A percentile compares a stretch with the other conserved stretches of the same genome.
Conservation (phyloP, 108 stramenopile species). For the Skeletonema menzelii region DNA sequence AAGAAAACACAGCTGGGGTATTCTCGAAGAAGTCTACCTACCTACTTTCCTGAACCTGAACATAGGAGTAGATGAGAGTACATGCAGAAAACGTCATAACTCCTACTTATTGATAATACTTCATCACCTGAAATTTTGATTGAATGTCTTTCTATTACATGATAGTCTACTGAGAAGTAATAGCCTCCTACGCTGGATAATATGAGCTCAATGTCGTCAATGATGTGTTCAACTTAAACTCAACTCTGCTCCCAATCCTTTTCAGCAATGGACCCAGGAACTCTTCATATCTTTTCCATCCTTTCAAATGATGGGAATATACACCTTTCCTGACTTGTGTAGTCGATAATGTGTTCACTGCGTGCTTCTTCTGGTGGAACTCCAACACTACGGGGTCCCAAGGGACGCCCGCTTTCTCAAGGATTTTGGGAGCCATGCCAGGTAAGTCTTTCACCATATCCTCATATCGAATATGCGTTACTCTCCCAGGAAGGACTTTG, state of each 20-base stretch:
- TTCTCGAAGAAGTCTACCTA: too few species aligned
- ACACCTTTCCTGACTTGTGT: slow-evolving; percentile 83
- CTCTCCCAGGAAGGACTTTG: slow-evolving; percentile 73
- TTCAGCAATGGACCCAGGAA: slow-evolving; percentile 51
- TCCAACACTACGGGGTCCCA: slow-evolving; percentile 78
- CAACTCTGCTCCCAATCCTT: slow-evolving; percentile 50
- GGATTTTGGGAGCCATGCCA: slow-evolving; percentile 55
- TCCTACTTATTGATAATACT: too few species aligned
- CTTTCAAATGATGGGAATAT: slow-evolving; percentile 76
- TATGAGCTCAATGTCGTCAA: slow-evolving; percentile 17
- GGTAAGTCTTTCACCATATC: slow-evolving; percentile 82
- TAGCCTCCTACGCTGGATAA: background rate
- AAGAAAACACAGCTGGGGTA: too few species aligned
- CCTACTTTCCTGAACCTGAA: too few species aligned
- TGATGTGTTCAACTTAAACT: slow-evolving; percentile 56
- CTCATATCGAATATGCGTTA: slow-evolving; percentile 83
- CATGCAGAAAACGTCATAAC: too few species aligned
- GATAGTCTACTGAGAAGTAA: too few species aligned
- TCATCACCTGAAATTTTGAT: too few species aligned
- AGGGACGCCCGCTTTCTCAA: slow-evolving; percentile 51
- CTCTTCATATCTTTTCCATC: slow-evolving; percentile 74
- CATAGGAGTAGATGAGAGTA: too few species aligned
- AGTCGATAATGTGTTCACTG: slow-evolving; percentile 85
- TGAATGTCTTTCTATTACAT: background rate
- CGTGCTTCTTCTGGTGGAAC: slow-evolving; percentile 90